Base-by-base conservation (phyloP, 1,139 yeast genomes). In the Kodamaea arcana region DNA sequence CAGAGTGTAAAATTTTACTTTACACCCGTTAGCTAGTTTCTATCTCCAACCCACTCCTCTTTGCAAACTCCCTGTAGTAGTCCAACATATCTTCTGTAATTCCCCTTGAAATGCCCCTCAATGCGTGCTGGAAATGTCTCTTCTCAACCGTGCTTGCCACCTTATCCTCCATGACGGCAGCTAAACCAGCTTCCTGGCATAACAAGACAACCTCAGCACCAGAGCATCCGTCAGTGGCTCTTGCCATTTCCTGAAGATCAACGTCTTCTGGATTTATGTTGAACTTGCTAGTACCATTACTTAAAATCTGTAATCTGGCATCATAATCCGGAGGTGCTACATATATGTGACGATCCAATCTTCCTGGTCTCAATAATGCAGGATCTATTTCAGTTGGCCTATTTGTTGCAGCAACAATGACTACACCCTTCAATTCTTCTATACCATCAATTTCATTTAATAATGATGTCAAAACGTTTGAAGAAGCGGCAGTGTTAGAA, bases 381-480 rank as follows among this genome's bases (percentile, higher is more conserved):
- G 95, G 74, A 53, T 92, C 98, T 31, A 92, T 87, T 25, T 84
- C 84, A 18, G 88, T 87, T 0, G 98, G 98, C 51, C 95, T 72
- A 54, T 92, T 92, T 0, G 98, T 92, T 6, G 97, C 97, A 2
- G 96, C 97, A 15, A 92, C 82, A 13, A 92, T 81, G 3, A 88
- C 87, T 4, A 92, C 97, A 2, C 95, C 97, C 39, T 83, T 85
- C 44, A 92, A 65, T 41, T 88, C 94, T 56, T 92, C 98, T 10
- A 92, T 92, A 52, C 98, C 98, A 54, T 92, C 98, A 48, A 92
- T 85, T 57, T 92, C 97, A 51, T 88, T 92, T 50, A 92, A 70
- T 46, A 92, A 64, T 0, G 97, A 83, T 1, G 96, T 90, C 42
- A 92, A 65, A 0, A 92, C 97, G 48, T 94, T 83, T 45, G 78